Base-by-base conservation (phyloP, 2,329 filamentous ascomycete genomes). In the Talaromyces marneffei region DNA sequence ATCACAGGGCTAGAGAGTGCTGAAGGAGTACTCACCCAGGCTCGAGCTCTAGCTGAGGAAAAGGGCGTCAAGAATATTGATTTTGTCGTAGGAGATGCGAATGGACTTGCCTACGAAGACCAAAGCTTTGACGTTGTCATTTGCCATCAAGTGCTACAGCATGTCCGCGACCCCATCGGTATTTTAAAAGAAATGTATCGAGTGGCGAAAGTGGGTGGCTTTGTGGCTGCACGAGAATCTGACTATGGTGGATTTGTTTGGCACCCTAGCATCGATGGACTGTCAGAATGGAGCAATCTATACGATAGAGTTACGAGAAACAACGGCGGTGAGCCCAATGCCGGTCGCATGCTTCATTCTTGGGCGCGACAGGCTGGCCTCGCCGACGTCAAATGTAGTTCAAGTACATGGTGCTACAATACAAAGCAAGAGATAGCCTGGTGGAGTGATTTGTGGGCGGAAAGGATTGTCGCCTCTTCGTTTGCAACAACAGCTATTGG, bases 91-190 rank as follows among this genome's bases (percentile, higher is more conserved):
- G 77, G 72, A 9, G 71, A 78, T 71, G 80, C 80, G 14, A 77
- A 79, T 61, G 63, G 71, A 2, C 73, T 81, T 63, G 25, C 55
- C 1, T 75, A 74, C 50, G 52, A 61, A 2, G 79, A 85, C 48
- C 72, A 74, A 27, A 71, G 72, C 1, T 87, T 87, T 63, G 85
- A 87, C 64, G 67, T 87, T 4, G 83, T 87, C 2, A 81, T 85
- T 66, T 80, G 79, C 9, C 82, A 85, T 65, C 83, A 86, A 66
- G 80, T 87, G 0, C 73, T 87, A 5, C 79, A 82, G 62, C 85
- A 87, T 67, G 72, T 87, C 4, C 67, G 74, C 10, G 75, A 83
- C 57, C 83, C 83, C 0, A 70, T 82, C 0, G 68, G 72, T 2
- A 80, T 82, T 0, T 70, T 86, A 57, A 72, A 72, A n/a, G 81